These are phyloP conservation scores for Tritrichomonas foetus DNA, from an alignment of 208 protist species.

Conservation along the genomic window DNA sequence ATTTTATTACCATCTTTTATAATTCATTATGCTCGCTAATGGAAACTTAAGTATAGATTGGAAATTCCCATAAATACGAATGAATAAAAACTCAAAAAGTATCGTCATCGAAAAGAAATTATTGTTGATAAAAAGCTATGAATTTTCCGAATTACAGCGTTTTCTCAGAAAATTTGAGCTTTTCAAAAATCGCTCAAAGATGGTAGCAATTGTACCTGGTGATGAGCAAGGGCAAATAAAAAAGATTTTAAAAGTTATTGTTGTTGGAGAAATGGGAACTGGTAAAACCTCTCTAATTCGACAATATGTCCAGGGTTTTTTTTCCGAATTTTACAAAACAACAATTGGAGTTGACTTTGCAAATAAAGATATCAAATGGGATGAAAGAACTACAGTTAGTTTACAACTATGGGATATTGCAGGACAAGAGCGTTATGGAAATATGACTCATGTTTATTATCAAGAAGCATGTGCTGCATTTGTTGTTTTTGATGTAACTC, in stretches of 20 bases:
- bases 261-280: not conserved
- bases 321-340: not conserved
- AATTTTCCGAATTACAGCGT: too few species aligned
- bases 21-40: too few species aligned
- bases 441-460: conserved; percentile 31
- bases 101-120: too few species aligned
- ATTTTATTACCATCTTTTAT: too few species aligned
- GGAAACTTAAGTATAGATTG: too few species aligned
- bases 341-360: conserved; percentile 26
- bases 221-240: not conserved
- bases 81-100: too few species aligned
- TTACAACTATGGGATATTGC: conserved; percentile 34
- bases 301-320: not conserved
- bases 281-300: not conserved
- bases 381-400: not conserved
- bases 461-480: not conserved
- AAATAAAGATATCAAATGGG: not conserved
- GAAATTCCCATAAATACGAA: too few species aligned
- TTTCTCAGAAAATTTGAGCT: too few species aligned
- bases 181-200: too few species aligned
- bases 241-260: not conserved
- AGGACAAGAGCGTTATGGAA: not conserved
- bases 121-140: too few species aligned
- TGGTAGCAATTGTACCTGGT: too few species aligned
- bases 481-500: not conserved